phyloP scores from a whole-genome alignment of 176 grass and related monocot genomes.

The Areca catechu region DNA sequence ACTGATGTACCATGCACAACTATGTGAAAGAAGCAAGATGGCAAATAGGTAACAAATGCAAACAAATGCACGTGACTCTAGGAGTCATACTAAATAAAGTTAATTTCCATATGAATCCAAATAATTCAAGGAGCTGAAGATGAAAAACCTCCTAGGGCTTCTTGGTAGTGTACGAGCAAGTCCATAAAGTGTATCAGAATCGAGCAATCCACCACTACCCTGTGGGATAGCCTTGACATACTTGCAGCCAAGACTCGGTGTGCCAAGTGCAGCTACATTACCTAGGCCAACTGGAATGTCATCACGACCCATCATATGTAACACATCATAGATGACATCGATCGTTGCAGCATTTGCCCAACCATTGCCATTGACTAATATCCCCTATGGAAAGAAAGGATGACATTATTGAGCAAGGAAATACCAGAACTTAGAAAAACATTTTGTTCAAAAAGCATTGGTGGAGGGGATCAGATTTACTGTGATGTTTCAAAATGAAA shows the following conservation, averaged over 20 bases:
- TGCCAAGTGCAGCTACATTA: conserved; percentile 38
- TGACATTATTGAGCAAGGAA: too few species aligned
- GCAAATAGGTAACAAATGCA: not conserved
- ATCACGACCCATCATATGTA: conserved; percentile 86
- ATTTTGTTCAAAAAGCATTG: too few species aligned
- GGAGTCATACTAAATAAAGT: not conserved
- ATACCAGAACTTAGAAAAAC: too few species aligned
- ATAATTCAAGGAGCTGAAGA: not conserved
- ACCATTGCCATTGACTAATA: conserved; percentile 57
- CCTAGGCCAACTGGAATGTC: conserved; percentile 61
- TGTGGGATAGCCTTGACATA: conserved; percentile 52
- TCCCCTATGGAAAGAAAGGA: conserved; percentile 22
- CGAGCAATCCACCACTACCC: conserved; percentile 49
- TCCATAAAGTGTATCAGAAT: conserved; percentile 66
- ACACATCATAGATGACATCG: conserved; percentile 53
- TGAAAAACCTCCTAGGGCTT: conserved; percentile 53
- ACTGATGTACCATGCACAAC: too few species aligned
- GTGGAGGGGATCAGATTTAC: too few species aligned
- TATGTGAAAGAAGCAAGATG: too few species aligned
- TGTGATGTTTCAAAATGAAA: too few species aligned
- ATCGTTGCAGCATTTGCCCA: conserved; percentile 63
- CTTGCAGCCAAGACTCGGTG: conserved; percentile 39
- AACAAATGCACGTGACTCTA: not conserved
- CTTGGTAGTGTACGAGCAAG: conserved; percentile 42
- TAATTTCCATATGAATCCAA: not conserved